Evolutionary conservation across 805 yeast genomes (phyloP).

Genomic region (Lipomyces oligophaga): DNA sequence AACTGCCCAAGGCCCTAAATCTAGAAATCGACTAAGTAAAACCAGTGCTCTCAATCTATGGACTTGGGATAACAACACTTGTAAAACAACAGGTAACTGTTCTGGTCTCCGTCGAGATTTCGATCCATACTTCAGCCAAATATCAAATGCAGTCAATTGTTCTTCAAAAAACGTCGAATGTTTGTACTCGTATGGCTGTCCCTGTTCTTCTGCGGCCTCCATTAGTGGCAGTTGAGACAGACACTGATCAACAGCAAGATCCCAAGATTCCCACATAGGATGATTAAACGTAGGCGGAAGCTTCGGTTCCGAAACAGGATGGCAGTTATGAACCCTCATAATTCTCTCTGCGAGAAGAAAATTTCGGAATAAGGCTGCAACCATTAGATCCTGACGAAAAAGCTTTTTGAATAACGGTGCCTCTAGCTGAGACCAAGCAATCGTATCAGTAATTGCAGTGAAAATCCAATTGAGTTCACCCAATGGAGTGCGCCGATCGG

Average conservation of each 20-base stretch:
- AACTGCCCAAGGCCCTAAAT: slow-evolving; percentile 97
- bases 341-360: slow-evolving; percentile 87
- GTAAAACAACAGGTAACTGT: slow-evolving; percentile 89
- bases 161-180: slow-evolving; percentile 95
- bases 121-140: slow-evolving; percentile 90
- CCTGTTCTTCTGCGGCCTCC: slow-evolving; percentile 37
- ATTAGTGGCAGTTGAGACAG: slow-evolving; percentile 48
- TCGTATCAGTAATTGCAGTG: slow-evolving; percentile 96
- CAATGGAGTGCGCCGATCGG: slow-evolving; percentile 90
- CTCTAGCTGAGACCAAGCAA: slow-evolving; percentile 92
- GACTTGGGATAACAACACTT: slow-evolving; percentile 87
- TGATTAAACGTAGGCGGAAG: slow-evolving; percentile 80
- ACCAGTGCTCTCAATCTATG: slow-evolving; percentile 88
- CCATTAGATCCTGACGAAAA: slow-evolving; percentile 93
- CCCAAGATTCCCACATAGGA: slow-evolving; percentile 98
- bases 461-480: slow-evolving; percentile 98
- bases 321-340: slow-evolving; percentile 90
- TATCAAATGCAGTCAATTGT: slow-evolving; percentile 91
- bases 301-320: slow-evolving; percentile 91
- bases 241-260: slow-evolving; percentile 91
- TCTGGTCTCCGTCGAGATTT: slow-evolving; percentile 85
- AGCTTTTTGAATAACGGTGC: slow-evolving; percentile 82
- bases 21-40: slow-evolving; percentile 77
- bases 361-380: slow-evolving; percentile 91
- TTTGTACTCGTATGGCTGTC: slow-evolving; percentile 55